These are phyloP conservation scores for Xylaria polymorpha DNA, from an alignment of 2,329 filamentous ascomycete genomes.

Conservation along the genomic window DNA sequence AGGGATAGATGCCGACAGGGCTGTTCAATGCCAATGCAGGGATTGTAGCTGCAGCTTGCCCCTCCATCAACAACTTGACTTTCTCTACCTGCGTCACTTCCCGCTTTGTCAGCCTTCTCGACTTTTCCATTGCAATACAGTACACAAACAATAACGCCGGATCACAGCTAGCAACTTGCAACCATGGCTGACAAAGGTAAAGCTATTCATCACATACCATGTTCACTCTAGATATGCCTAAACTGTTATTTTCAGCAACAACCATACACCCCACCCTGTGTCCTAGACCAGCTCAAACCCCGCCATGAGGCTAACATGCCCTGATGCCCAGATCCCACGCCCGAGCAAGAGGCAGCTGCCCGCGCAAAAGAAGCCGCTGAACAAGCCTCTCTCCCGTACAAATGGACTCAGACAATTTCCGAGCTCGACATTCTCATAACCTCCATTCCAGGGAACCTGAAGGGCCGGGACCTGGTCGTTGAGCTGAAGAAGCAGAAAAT, in stretches of 20 bases:
- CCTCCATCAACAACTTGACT: constrained; percentile 2
- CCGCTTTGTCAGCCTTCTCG: constrained; percentile 39
- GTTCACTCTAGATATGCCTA: neutral
- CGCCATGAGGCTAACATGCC: constrained; percentile 30
- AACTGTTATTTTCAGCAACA: neutral
- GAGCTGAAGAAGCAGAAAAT: constrained; percentile 83
- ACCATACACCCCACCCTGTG: constrained; percentile 1
- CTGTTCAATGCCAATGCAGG: neutral
- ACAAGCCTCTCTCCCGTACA: constrained; percentile 92
- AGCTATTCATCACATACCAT: neutral
- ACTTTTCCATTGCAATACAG: constrained; percentile 34
- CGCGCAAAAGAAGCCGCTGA: constrained; percentile 82
- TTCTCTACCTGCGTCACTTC: constrained; percentile 21
- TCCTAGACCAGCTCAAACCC: constrained; percentile 12
- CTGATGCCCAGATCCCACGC: constrained; percentile 59
- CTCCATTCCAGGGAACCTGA: constrained; percentile 82
- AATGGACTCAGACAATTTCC: constrained; percentile 93
- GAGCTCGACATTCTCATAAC: constrained; percentile 83
- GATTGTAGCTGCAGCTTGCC: constrained; percentile 22
- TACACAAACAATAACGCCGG: neutral
- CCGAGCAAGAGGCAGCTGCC: constrained; percentile 68
- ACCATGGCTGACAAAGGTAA: constrained; percentile 45
- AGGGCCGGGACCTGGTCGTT: constrained; percentile 84
- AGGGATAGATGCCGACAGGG: constrained; percentile 5
- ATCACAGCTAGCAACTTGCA: neutral